phyloP scores from a whole-genome alignment of 106 monocot genomes.

The Dendrobium catenatum region DNA sequence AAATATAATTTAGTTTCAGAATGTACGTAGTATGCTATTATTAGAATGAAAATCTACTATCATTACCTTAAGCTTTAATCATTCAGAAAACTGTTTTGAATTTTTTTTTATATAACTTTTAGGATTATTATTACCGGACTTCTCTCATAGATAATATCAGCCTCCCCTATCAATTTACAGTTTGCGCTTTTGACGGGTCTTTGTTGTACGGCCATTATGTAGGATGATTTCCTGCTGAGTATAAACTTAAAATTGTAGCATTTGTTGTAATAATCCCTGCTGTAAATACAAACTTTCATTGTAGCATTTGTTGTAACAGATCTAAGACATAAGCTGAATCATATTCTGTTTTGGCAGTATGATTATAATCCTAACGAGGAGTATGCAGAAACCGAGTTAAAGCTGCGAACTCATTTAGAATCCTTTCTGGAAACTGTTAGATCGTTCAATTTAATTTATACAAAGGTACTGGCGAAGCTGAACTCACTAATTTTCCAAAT shows the following conservation, averaged over 20 bases:
- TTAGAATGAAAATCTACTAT: background rate
- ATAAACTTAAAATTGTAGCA: background rate
- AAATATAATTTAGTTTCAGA: background rate
- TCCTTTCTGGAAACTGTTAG: conserved; percentile 90
- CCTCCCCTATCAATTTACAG: background rate
- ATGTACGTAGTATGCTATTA: background rate
- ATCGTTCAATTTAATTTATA: conserved; percentile 82
- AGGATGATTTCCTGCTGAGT: background rate
- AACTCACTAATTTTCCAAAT: background rate
- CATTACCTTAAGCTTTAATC: too few relatives aligned
- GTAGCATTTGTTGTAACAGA: background rate
- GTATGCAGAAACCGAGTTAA: conserved; percentile 69
- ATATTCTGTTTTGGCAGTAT: conserved; percentile 36
- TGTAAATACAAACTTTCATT: conserved; percentile 1
- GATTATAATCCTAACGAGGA: conserved; percentile 97
- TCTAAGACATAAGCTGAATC: background rate
- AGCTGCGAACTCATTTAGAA: conserved; percentile 67
- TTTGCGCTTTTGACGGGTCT: background rate
- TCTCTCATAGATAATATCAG: too few relatives aligned
- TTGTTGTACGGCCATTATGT: background rate
- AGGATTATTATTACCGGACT: too few relatives aligned
- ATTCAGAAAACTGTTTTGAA: too few relatives aligned
- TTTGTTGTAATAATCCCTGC: background rate
- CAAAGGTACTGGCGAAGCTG: conserved; percentile 43
- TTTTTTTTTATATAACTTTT: too few relatives aligned